Evolutionary conservation across 1,284 basidiomycete genomes (phyloP).

Genomic region (Cryptococcus neoformans): DNA sequence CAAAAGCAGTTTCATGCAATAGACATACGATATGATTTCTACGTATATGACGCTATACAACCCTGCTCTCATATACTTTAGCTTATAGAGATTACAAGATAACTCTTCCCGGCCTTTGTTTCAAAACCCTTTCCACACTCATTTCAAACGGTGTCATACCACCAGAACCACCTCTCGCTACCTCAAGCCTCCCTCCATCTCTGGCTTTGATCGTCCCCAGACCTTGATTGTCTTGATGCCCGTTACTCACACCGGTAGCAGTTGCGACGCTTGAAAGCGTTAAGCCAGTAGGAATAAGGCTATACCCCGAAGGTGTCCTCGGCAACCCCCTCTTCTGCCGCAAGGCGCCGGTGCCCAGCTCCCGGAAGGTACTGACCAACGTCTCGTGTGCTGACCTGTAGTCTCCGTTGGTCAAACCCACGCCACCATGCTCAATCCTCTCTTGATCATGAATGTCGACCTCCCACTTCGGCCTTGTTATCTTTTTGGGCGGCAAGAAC

Average conservation of each 20-base stretch:
- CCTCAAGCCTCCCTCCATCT: background rate
- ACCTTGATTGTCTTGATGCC: conserved; percentile 1
- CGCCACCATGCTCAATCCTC: conserved; percentile 9
- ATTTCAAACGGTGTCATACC: conserved; percentile 43
- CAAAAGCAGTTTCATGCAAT: no score
- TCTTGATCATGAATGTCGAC: conserved; percentile 13
- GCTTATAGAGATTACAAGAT: background rate
- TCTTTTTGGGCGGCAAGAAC: conserved; percentile 32
- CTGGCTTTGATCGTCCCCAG: background rate
- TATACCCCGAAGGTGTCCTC: conserved; percentile 1
- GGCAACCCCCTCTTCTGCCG: conserved; percentile 2
- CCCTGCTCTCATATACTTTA: no score
- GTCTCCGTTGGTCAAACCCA: conserved; percentile 39
- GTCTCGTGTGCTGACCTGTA: conserved; percentile 43
- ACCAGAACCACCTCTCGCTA: conserved; percentile 14
- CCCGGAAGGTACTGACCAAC: conserved; percentile 30
- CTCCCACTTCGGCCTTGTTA: conserved; percentile 28
- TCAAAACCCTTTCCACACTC: conserved; percentile 35
- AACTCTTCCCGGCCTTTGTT: conserved; percentile 28
- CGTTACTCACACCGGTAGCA: background rate
- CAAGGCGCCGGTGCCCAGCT: conserved; percentile 10
- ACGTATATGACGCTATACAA: no score
- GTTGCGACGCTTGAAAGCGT: background rate
- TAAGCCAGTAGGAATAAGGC: background rate
- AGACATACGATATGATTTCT: no score